Evolutionary conservation across 306 rosid species (phyloP).

Genomic region (Dicorynia guianensis): DNA sequence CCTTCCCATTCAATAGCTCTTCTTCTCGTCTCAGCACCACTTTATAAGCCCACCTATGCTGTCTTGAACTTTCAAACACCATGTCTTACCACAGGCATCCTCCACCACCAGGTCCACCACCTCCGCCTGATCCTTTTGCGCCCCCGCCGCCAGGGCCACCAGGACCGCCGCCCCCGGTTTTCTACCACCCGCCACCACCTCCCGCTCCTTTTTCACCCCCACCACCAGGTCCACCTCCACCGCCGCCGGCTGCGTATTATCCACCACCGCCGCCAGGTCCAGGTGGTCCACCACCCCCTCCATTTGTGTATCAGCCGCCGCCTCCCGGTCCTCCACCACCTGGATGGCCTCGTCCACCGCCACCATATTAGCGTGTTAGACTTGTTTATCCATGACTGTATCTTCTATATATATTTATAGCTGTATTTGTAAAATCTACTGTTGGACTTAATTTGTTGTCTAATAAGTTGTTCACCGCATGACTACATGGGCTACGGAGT

Average conservation of each 20-base stretch:
- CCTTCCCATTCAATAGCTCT: too few relatives aligned
- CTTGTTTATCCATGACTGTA: too few relatives aligned
- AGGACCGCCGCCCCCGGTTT: background rate
- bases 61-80: background rate
- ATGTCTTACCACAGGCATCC: constrained; percentile 3
- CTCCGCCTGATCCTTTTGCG: too few relatives aligned
- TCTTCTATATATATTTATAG: too few relatives aligned
- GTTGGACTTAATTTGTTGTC: too few relatives aligned
- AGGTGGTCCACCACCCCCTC: background rate
- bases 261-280: background rate
- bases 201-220: too few relatives aligned
- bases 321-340: constrained; percentile 7
- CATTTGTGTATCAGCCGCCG: background rate
- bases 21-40: too few relatives aligned
- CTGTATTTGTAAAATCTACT: too few relatives aligned
- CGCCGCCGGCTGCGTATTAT: background rate
- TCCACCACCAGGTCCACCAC: background rate
- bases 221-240: constrained; percentile 25
- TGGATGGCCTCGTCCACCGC: constrained; percentile 2
- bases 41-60: too few relatives aligned
- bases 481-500: too few relatives aligned
- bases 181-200: too few relatives aligned
- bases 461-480: too few relatives aligned
- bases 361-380: background rate
- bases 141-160: background rate